A percentile compares a stretch with the other conserved stretches of the same genome.
phyloP scores from a whole-genome alignment of 1,284 basidiomycete genomes.

The Inonotus obliquus region DNA sequence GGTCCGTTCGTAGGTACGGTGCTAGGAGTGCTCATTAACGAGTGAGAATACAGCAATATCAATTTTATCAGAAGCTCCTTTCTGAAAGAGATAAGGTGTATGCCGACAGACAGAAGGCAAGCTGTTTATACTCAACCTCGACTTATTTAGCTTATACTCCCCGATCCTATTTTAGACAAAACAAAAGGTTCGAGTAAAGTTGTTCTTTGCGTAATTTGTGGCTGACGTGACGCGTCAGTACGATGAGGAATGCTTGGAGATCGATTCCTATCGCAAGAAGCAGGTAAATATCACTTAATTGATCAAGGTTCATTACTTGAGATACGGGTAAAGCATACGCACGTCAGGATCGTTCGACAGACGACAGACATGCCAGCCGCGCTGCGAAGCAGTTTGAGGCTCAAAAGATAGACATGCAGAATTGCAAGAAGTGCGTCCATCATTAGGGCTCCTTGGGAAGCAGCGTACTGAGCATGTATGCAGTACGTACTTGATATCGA shows the following conservation, averaged over 20 bases:
- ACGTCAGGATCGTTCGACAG: conserved; percentile 54
- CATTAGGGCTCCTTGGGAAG: conserved; percentile 4
- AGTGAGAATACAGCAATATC: conserved; percentile 45
- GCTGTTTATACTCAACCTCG: conserved; percentile 12
- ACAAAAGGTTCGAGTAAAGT: conserved; percentile 50
- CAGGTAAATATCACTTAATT: conserved; percentile 44
- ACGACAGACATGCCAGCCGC: conserved; percentile 73
- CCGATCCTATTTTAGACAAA: conserved; percentile 48
- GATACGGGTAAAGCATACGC: not conserved
- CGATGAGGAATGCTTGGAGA: conserved; percentile 69
- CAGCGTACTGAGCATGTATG: conserved; percentile 6
- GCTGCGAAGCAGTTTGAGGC: conserved; percentile 69
- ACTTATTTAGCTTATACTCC: conserved; percentile 6
- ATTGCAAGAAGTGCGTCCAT: conserved; percentile 66
- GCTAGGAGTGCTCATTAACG: conserved; percentile 5
- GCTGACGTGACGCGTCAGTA: conserved; percentile 43
- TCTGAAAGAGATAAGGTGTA: conserved; percentile 66
- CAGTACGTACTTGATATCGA: conserved; percentile 70
- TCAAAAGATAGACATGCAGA: conserved; percentile 70
- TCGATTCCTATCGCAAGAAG: conserved; percentile 68
- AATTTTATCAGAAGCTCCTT: conserved; percentile 67
- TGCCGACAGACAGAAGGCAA: conserved; percentile 63
- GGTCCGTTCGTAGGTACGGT: conserved; percentile 30
- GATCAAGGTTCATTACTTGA: conserved; percentile 2
- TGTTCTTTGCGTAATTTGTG: conserved; percentile 6